Evolutionary conservation across 2,329 filamentous ascomycete species (phyloP), one percentile per base, ranked within the genome.

Genomic region (Orbilia javanica): DNA sequence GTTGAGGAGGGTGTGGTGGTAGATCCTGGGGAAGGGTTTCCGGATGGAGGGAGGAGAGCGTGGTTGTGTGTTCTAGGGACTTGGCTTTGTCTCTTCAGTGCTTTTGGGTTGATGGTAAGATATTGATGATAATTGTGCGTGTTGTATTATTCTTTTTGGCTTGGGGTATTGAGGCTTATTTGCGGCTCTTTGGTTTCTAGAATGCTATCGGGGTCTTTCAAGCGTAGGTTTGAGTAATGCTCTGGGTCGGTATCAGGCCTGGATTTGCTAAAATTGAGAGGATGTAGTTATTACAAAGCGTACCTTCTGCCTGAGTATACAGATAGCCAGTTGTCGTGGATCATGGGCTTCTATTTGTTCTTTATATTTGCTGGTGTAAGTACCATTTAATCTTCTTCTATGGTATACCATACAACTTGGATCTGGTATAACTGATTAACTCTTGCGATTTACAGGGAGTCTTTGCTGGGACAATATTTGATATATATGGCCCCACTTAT

Each of bases 151-250:
- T 2, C 34, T 36, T 6, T 11, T 7, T 10, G 34, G 10, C 13
- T 36, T 36, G 5, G 13, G 29, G 5, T 13, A 15, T 18, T 55
- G 29, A 10, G 15, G 13, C 20, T n/a, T 48, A 34, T 27, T 66
- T 34, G 44, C 22, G 29, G 22, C 6, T 31, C 4, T 6, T 25
- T n/a, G 48, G 31, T 31, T 53, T 50, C 3, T 50, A 78, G 74
- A 78, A 78, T 50, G 74, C 74, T 10, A 78, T 78, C 50, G 74
- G 74, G 2, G 66, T 71, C 20, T 78, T 78, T 36, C 74, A 78
- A 34, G 74, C 74, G 74, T 78, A 68, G 66, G 74, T 18, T 13
- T 18, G 36, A 1, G 3, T 36, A 20, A 67, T 15, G 2, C 5
- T 22, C 2, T 5, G n/a, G 4, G 1, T 6, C 6, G 2, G 22